Conservation (phyloP, 805 yeast species). For the Lipomyces starkeyi region DNA sequence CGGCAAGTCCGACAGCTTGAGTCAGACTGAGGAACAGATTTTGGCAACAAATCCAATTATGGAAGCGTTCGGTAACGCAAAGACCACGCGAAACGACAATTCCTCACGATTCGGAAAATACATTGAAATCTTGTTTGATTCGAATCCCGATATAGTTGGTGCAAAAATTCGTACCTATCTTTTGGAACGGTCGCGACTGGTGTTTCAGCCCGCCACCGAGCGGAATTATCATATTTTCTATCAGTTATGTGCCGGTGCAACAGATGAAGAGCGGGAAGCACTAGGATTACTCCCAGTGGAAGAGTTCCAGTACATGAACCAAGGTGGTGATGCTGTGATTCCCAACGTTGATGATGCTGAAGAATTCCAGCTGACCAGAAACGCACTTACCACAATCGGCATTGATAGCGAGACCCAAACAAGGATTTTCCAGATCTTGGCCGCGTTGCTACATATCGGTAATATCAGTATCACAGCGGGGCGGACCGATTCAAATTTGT, state of each 20-base stretch:
- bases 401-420: constrained; percentile 63
- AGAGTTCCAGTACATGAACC: constrained; percentile 82
- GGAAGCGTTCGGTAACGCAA: constrained; percentile 99
- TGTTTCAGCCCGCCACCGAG: constrained; percentile 88
- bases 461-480: constrained; percentile 86
- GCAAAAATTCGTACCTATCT: constrained; percentile 92
- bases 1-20: constrained; percentile 63
- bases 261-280: constrained; percentile 57
- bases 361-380: constrained; percentile 77
- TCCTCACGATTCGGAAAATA: constrained; percentile 98
- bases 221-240: constrained; percentile 95
- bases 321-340: constrained; percentile 77
- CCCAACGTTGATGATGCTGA: constrained; percentile 79
- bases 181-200: constrained; percentile 91
- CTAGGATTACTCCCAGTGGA: constrained; percentile 68
- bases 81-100: constrained; percentile 95
- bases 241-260: constrained; percentile 77
- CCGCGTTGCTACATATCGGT: constrained; percentile 91
- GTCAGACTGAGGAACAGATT: constrained; percentile 90
- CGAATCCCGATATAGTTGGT: constrained; percentile 79
- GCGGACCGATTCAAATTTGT: constrained; percentile 78
- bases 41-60: constrained; percentile 96
- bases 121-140: constrained; percentile 85
- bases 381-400: constrained; percentile 82
- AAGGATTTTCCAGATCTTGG: constrained; percentile 75